Conservation (phyloP, 257 asterid species). For the Solanum paucissectum region DNA sequence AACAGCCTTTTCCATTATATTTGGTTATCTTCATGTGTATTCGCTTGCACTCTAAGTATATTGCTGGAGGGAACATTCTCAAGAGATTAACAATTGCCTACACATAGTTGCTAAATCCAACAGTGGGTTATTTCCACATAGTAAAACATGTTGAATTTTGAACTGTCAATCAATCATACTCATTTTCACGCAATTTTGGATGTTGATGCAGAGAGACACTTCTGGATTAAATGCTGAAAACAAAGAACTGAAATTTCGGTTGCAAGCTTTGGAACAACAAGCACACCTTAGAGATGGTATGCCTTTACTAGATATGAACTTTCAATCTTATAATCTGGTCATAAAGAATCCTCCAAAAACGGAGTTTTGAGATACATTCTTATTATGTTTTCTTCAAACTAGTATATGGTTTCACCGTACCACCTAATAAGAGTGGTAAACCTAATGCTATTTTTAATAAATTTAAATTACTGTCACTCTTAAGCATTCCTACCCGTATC, state of each 20-base stretch:
- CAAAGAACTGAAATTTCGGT: conserved; percentile 79
- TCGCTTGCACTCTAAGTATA: not conserved
- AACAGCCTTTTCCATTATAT: not conserved
- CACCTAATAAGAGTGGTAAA: not conserved
- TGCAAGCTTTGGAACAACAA: conserved; percentile 84
- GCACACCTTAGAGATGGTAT: conserved; percentile 96
- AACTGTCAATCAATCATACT: not conserved
- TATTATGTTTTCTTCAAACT: not conserved
- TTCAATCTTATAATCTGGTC: not conserved
- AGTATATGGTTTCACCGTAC: not conserved
- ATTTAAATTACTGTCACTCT: not conserved
- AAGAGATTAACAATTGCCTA: not conserved
- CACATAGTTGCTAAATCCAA: not conserved
- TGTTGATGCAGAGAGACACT: conserved; percentile 65
- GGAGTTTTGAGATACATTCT: not conserved
- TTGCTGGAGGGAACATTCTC: not conserved
- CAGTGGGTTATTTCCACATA: not conserved
- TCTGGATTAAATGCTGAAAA: conserved; percentile 63
- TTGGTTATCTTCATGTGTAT: not conserved
- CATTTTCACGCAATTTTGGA: not conserved
- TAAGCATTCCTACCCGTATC: not conserved
- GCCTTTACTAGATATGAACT: not conserved
- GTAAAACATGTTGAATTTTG: not conserved
- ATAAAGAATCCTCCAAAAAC: not conserved
- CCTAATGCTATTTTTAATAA: not conserved